These are phyloP conservation scores for Penicillium occitanis DNA, from an alignment of 2,329 filamentous ascomycete genomes.

Conservation along the genomic window DNA sequence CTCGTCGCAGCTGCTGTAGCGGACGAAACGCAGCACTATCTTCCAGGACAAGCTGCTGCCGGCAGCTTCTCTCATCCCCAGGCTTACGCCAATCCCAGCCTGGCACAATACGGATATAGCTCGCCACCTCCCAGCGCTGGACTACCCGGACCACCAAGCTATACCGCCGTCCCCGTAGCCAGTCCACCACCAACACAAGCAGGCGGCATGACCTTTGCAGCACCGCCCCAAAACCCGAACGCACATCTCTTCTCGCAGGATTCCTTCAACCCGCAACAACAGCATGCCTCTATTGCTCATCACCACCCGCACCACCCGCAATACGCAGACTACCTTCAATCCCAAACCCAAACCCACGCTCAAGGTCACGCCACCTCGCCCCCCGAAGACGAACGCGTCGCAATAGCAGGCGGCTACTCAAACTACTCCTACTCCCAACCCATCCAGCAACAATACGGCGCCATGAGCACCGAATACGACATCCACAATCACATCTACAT, in stretches of 20 bases:
- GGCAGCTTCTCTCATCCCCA: constrained; percentile 27
- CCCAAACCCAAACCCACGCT: constrained; percentile 19
- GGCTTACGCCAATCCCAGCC: constrained; percentile 27
- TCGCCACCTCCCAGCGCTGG: constrained; percentile 29
- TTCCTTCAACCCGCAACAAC: constrained; percentile 25
- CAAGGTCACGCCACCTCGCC: background rate
- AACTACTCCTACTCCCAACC: constrained; percentile 45
- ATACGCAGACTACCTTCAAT: constrained; percentile 24
- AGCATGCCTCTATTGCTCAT: constrained; percentile 2
- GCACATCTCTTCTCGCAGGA: constrained; percentile 37
- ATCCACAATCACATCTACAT: constrained; percentile 50
- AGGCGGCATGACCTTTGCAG: constrained; percentile 34
- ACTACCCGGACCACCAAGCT: constrained; percentile 34
- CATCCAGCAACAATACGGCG: constrained; percentile 26
- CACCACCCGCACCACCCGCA: constrained; percentile 25
- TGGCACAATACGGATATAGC: constrained; percentile 25
- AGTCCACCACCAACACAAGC: constrained; percentile 24
- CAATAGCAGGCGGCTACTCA: constrained; percentile 41
- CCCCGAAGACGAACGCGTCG: constrained; percentile 21
- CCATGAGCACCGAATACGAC: constrained; percentile 38
- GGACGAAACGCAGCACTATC: constrained; percentile 38
- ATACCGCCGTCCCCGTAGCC: constrained; percentile 27
- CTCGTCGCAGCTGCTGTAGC: constrained; percentile 43
- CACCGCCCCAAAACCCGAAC: constrained; percentile 37
- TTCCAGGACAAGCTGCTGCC: constrained; percentile 28